A percentile compares a stretch with the other conserved stretches of the same genome.
phyloP scores from a whole-genome alignment of 208 protist genomes.

The Phytomonas sp. region DNA sequence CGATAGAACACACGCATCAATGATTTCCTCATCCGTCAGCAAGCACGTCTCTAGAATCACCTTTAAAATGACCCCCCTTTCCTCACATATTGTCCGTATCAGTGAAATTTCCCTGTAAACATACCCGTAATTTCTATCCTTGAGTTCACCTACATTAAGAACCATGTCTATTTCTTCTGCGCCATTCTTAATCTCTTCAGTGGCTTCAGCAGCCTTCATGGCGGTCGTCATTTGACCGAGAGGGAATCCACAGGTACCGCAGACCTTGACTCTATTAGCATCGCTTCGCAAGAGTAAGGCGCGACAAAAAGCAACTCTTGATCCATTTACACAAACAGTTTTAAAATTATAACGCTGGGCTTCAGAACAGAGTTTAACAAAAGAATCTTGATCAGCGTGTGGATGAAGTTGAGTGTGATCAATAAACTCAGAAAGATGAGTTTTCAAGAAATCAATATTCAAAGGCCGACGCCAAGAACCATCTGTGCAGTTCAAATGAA shows the following conservation, averaged over 20 bases:
- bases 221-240: conserved; percentile 77
- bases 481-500: conserved; percentile 39
- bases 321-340: conserved; percentile 91
- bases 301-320: conserved; percentile 41
- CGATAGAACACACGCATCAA: conserved; percentile 82
- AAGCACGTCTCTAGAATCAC: conserved; percentile 94
- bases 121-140: conserved; percentile 72
- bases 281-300: conserved; percentile 20
- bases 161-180: conserved; percentile 94
- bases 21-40: conserved; percentile 62
- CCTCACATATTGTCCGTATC: conserved; percentile 39
- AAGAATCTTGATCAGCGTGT: conserved; percentile 36
- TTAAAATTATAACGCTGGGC: conserved; percentile 75
- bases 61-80: conserved; percentile 37
- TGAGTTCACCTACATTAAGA: conserved; percentile 85
- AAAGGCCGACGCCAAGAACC: conserved; percentile 36
- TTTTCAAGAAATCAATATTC: neutral
- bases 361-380: conserved; percentile 86
- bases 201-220: conserved; percentile 83
- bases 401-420: conserved; percentile 92
- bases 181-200: conserved; percentile 51
- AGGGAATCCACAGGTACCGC: conserved; percentile 86
- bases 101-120: conserved; percentile 85
- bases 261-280: conserved; percentile 44
- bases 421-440: conserved; percentile 51